Evolutionary conservation across 148 eudicot species (phyloP).

Genomic region (Rhododendron molle): DNA sequence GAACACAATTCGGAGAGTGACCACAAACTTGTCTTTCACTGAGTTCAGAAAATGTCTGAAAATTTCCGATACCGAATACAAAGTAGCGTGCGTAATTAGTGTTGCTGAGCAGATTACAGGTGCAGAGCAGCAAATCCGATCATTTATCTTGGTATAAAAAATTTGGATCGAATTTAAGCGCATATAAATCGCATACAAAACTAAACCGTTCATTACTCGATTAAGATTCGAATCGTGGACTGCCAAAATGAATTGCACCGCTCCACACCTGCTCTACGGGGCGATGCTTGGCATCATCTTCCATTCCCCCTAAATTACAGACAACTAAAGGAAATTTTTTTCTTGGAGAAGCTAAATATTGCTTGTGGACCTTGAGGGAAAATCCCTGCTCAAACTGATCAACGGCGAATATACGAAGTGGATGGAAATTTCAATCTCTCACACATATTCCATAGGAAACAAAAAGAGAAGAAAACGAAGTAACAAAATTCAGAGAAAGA

Average conservation of each 20-base stretch:
- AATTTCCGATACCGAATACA: neutral
- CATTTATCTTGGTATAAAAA: rapidly evolving
- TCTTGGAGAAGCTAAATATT: neutral
- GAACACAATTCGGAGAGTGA: neutral
- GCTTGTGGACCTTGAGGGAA: neutral
- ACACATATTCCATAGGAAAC: neutral
- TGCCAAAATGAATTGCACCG: rapidly evolving
- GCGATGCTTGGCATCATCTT: too few species aligned
- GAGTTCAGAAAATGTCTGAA: neutral
- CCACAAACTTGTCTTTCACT: neutral
- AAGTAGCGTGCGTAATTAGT: too few species aligned
- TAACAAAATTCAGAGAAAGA: neutral
- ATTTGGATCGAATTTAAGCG: too few species aligned
- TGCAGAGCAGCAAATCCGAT: too few species aligned
- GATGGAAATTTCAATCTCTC: neutral
- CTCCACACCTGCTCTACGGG: too few species aligned
- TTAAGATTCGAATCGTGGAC: rapidly evolving
- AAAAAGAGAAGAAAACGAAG: neutral
- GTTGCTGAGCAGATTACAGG: too few species aligned
- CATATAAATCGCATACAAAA: too few species aligned
- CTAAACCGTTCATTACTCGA: too few species aligned
- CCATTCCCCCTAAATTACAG: too few species aligned
- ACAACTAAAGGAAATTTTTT: too few species aligned
- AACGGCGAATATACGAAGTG: neutral
- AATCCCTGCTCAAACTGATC: neutral